Conservation (phyloP, 1,284 basidiomycete genomes). For the Ganoderma lingzhi region DNA sequence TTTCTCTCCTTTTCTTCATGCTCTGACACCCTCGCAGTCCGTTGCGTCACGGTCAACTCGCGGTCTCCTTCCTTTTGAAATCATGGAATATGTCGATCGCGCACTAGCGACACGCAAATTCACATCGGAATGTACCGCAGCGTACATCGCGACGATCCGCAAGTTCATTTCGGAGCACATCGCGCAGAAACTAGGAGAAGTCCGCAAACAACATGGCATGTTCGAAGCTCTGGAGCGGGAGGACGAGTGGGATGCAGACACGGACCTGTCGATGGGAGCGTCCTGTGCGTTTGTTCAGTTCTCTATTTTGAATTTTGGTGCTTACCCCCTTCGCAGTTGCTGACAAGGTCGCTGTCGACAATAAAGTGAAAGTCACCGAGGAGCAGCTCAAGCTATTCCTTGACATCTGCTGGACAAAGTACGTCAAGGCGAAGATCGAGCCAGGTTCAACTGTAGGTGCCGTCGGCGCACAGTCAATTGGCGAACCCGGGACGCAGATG, state of each 20-base stretch:
- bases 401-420: constrained; percentile 89
- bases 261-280: constrained; percentile 81
- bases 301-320: not conserved
- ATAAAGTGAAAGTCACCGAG: constrained; percentile 91
- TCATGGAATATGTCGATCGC: constrained; percentile 76
- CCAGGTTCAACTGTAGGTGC: constrained; percentile 98
- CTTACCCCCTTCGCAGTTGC: constrained; percentile 51
- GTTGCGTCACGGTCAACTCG: constrained; percentile 65
- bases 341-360: constrained; percentile 81
- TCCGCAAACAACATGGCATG: constrained; percentile 84
- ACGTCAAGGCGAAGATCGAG: constrained; percentile 94
- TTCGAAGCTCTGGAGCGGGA: constrained; percentile 83
- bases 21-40: constrained; percentile 53
- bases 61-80: constrained; percentile 89
- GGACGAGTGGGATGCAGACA: constrained; percentile 82
- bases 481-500: constrained; percentile 99
- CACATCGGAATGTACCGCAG: constrained; percentile 74
- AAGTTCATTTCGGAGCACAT: constrained; percentile 80
- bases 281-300: constrained; percentile 54
- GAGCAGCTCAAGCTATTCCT: constrained; percentile 85
- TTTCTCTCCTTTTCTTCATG: not conserved
- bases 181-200: constrained; percentile 71
- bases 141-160: constrained; percentile 82
- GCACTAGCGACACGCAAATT: constrained; percentile 71
- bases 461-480: constrained; percentile 98